Percentiles rank a stretch among this genome's conserved stretches.
Conservation (phyloP, 2,329 filamentous ascomycete genomes). For the Calonectria naviculata region DNA sequence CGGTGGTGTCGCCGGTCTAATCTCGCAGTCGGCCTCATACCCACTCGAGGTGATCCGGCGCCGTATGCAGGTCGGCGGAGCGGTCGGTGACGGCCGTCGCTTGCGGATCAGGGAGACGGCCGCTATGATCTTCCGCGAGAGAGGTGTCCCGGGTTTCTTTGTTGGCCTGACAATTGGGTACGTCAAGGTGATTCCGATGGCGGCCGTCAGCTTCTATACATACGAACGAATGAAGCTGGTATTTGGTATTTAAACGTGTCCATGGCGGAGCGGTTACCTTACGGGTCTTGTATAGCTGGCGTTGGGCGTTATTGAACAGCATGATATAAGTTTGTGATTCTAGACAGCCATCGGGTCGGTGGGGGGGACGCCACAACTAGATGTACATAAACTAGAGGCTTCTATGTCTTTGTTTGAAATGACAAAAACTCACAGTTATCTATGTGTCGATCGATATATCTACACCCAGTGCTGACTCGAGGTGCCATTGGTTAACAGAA, state of each 20-base stretch:
- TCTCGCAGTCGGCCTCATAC: conserved; percentile 93
- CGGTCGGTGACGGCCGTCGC: conserved; percentile 88
- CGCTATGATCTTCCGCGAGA: conserved; percentile 78
- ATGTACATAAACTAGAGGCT: conserved; percentile 17
- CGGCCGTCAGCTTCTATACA: conserved; percentile 75
- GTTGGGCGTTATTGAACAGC: conserved; percentile 36
- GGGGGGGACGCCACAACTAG: neutral
- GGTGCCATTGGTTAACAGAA: neutral
- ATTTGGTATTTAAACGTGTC: conserved; percentile 68
- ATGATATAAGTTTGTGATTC: conserved; percentile 23
- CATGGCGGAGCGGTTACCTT: conserved; percentile 10
- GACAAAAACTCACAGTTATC: neutral
- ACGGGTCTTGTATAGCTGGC: conserved; percentile 28
- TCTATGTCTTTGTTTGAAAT: conserved; percentile 2
- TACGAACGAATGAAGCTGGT: conserved; percentile 73
- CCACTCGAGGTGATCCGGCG: conserved; percentile 92
- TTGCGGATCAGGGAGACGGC: conserved; percentile 84
- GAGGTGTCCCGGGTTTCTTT: conserved; percentile 86
- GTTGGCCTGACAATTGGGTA: conserved; percentile 95
- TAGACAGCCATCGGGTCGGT: neutral
- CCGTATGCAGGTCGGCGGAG: conserved; percentile 96
- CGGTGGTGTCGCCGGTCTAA: conserved; percentile 86
- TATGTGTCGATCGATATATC: neutral
- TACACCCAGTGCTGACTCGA: neutral
- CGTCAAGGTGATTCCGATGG: conserved; percentile 92